Percentiles rank a stretch among this genome's conserved stretches.
Evolutionary conservation across 2,329 filamentous ascomycete genomes (phyloP).

Genomic region (Eurotiales sp.): DNA sequence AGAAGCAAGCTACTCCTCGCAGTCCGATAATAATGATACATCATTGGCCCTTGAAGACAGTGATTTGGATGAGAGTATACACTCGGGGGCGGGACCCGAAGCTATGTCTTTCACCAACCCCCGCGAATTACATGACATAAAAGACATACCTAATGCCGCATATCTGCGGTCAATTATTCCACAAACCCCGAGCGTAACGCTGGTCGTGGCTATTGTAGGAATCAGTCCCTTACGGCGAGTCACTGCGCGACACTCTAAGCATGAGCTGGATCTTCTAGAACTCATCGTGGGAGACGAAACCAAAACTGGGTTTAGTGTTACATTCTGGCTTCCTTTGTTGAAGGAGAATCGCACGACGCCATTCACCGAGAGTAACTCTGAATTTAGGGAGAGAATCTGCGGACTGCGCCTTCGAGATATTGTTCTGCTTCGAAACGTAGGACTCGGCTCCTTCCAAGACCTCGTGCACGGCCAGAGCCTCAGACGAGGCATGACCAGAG

Average conservation of each 20-base stretch:
- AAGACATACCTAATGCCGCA: conserved; percentile 64
- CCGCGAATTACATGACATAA: conserved; percentile 59
- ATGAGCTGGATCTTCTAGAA: conserved; percentile 65
- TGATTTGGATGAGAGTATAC: background rate
- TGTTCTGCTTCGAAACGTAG: conserved; percentile 74
- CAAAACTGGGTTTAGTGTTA: conserved; percentile 71
- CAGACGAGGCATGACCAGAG: conserved; percentile 63
- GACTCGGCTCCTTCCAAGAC: conserved; percentile 68
- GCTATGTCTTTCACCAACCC: conserved; percentile 26
- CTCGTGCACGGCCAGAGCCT: conserved; percentile 84
- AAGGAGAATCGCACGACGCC: conserved; percentile 16
- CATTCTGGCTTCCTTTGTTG: conserved; percentile 68
- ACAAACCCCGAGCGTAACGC: conserved; percentile 75
- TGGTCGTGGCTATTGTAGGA: conserved; percentile 76
- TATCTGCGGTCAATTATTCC: conserved; percentile 67
- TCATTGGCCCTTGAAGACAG: conserved; percentile 16
- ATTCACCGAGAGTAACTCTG: conserved; percentile 27
- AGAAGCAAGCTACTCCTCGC: conserved; percentile 45
- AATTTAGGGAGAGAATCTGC: conserved; percentile 33
- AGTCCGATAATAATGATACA: conserved; percentile 26
- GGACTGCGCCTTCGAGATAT: conserved; percentile 68
- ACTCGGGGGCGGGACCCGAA: background rate
- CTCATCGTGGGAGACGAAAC: conserved; percentile 83
- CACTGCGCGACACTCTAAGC: conserved; percentile 54
- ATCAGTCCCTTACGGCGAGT: conserved; percentile 65